Evolutionary conservation across 495 filamentous ascomycete species (phyloP).

Genomic region (Cryomyces antarcticus): DNA sequence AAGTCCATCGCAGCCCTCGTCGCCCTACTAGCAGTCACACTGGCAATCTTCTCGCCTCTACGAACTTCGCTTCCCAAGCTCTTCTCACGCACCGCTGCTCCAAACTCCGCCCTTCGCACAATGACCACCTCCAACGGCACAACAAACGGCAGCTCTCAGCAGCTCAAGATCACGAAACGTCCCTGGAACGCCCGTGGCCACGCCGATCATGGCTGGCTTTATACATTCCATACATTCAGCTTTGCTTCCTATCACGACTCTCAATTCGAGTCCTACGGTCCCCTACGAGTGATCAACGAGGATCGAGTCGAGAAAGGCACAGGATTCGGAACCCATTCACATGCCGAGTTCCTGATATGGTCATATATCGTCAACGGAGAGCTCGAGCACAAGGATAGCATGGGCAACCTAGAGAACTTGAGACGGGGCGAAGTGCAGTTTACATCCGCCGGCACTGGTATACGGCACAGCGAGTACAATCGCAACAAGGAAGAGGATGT

Average conservation of each 20-base stretch:
- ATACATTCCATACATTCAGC: slow-evolving; percentile 65
- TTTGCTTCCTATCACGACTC: slow-evolving; percentile 59
- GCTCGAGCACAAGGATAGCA: slow-evolving; percentile 61
- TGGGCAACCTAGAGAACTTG: slow-evolving; percentile 55
- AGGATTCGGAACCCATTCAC: slow-evolving; percentile 63
- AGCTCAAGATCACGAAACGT: slow-evolving; percentile 17
- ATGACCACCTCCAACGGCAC: slow-evolving; percentile 12
- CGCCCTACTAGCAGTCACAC: slow-evolving; percentile 14
- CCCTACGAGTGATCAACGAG: slow-evolving; percentile 63
- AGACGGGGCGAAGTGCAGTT: slow-evolving; percentile 65
- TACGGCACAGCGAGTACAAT: slow-evolving; percentile 60
- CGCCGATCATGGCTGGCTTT: slow-evolving; percentile 64
- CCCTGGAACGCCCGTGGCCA: slow-evolving; percentile 40
- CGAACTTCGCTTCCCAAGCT: slow-evolving; percentile 6
- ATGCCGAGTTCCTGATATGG: slow-evolving; percentile 71
- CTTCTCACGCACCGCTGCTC: slow-evolving; percentile 1
- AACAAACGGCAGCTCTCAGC: slow-evolving; percentile 3
- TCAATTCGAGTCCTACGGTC: slow-evolving; percentile 39
- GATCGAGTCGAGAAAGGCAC: slow-evolving; percentile 47
- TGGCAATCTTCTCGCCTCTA: slow-evolving; percentile 16
- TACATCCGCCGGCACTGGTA: slow-evolving; percentile 57
- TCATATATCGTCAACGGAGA: slow-evolving; percentile 61
- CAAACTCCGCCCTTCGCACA: slow-evolving; percentile 5
- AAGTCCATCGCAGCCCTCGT: slow-evolving; percentile 3
- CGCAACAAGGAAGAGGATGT: slow-evolving; percentile 40